phyloP scores from a whole-genome alignment of 139 green algal species.

The Penium margaritaceum region DNA sequence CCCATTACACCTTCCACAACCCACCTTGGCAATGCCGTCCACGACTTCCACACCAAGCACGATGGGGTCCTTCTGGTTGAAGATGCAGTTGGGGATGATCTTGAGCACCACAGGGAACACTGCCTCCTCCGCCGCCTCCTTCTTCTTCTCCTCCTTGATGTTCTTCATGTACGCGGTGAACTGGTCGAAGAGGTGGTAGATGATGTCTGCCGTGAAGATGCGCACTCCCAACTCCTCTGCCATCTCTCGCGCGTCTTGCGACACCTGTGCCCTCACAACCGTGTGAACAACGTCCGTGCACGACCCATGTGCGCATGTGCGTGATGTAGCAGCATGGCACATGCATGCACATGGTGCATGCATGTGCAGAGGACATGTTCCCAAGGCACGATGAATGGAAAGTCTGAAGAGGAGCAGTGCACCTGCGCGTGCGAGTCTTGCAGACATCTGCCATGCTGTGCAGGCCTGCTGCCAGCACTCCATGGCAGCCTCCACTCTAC shows the following conservation, averaged over 20 bases:
- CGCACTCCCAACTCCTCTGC: constrained; percentile 74
- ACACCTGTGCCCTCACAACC: constrained; percentile 23
- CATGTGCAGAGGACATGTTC: background rate
- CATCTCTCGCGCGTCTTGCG: constrained; percentile 68
- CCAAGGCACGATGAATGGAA: background rate
- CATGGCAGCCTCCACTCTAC: no score
- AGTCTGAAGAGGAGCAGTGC: background rate
- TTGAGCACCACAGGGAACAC: constrained; percentile 83
- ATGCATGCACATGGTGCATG: no score
- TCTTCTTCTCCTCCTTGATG: constrained; percentile 71
- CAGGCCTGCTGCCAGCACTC: no score
- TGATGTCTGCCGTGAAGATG: constrained; percentile 98
- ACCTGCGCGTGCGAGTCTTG: background rate
- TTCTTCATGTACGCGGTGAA: constrained; percentile 56
- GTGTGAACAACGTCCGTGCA: background rate
- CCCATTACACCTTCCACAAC: no score
- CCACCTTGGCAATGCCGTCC: constrained; percentile 62
- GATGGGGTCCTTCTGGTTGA: constrained; percentile 97
- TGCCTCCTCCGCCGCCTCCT: constrained; percentile 70
- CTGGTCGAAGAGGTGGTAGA: constrained; percentile 99
- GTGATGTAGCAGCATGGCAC: no score
- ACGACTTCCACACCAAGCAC: constrained; percentile 84
- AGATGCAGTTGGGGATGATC: constrained; percentile 90
- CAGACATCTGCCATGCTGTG: no score
- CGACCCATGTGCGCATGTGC: background rate